Evolutionary conservation across 768 basidiomycete genomes (phyloP), one percentile per base, ranked within the genome.

Genomic region (Calocera cornea): DNA sequence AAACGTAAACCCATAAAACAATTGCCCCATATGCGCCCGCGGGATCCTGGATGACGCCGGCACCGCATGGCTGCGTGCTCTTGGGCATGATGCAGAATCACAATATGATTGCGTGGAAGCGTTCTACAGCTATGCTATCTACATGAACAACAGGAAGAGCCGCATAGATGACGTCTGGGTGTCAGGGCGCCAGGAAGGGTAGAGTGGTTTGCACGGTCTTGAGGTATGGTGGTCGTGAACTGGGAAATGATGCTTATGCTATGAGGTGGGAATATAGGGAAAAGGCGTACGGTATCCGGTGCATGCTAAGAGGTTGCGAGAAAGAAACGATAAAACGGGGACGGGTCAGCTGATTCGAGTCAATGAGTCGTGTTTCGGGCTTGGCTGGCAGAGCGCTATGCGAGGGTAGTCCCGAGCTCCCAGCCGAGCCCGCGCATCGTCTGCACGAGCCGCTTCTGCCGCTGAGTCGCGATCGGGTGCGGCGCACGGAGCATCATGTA

Each of bases 401-500:
- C 44, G 19, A 24, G 8, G 19, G 24, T 47, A 3, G 44, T 17
- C 8, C 36, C 36, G 5, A 60, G 24, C 54, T 60, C 54, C 54
- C 54, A 60, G 14, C 54, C 54, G 14, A 60, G 54, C 2, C 54
- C 54, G 16, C 54, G 54, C 54, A 60, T 60, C 54, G 54, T 60
- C 54, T 29, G 24, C 54, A 60, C 54, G 14, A 22, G 14, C 31
- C 54, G 11, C 31, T 22, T 60, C 31, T 60, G 54, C 22, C 22
- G 11, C 31, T 60, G 54, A 7, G 22, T 29, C 54, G 54, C 54
- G 11, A 60, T 12, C 54, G 54, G 54, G 31, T 60, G 54, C 24
- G 54, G 54, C 7, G 54, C 54, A 8, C 54, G 54, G 16, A 60
- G 54, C 54, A 60, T 60, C 54, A 60, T 60, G 22, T 60, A 22